Base-by-base conservation (phyloP, 306 rosid genomes). In the Cicer cuneatum region DNA sequence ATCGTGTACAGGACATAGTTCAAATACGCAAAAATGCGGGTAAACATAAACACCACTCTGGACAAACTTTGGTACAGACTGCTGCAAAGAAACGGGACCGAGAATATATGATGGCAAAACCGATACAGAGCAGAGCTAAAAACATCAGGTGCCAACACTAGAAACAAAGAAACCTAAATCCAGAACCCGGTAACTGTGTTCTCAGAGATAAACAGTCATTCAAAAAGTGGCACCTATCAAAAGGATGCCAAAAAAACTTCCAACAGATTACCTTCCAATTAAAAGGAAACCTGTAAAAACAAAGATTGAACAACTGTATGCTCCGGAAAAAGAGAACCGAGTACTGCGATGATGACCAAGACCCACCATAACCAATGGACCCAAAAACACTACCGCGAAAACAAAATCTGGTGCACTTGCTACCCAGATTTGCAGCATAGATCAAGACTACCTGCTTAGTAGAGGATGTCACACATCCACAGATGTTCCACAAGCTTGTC, bases 381-480 rank as follows among this genome's bases (percentile, higher is more conserved):
- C 98, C 89, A 89, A 86, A 89, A 92, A 93, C 88, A 93, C 84
- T 75, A 85, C 65, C n/a, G 9, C 46, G 62, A 59, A 69, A 84
- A 73, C 66, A 82, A 19, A 19, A 65, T 15, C 69, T 62, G 47
- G 53, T 12, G 39, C 39, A 24, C 54, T 61, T 48, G 78, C 53
- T 42, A 37, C 54, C 56, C 66, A 47, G 33, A 71, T 3, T 61
- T 47, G 74, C 39, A 7, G 10, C 35, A 59, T 59, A 59, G 41
- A 29, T 51, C 7, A 12, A 48, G 41, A 18, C 47, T 66, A 81
- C 78, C 10, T 47, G 72, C 77, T 90, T 81, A 95, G 74, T 69
- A 73, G 77, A 95, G 96, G 84, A 90, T 86, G 77, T 95, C 96
- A 71, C 97, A 92, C 75, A 78, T 86, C 96, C 92, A 90, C 15